These are phyloP conservation scores for Grosmannia serpens DNA, from an alignment of 2,329 filamentous ascomycete genomes.

Conservation along the genomic window DNA sequence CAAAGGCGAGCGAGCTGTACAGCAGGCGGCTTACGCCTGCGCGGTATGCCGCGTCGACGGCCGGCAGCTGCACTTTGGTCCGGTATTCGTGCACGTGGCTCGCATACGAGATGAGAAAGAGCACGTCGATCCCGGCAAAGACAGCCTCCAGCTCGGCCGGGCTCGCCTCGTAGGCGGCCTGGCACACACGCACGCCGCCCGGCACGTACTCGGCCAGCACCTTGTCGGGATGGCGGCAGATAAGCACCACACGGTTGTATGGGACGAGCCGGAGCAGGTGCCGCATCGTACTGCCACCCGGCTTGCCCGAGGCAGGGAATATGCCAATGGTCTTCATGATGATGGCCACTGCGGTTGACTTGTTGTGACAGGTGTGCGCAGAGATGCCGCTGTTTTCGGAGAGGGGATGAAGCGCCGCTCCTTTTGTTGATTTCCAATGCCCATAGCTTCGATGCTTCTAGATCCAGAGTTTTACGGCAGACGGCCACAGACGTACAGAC, in stretches of 20 bases:
- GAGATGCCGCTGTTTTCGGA: too few relatives aligned
- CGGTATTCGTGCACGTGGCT: slow-evolving; percentile 35
- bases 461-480: background rate
- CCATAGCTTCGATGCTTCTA: too few relatives aligned
- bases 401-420: too few relatives aligned
- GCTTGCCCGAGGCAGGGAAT: slow-evolving; percentile 40
- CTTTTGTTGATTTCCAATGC: too few relatives aligned
- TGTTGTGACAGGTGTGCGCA: background rate
- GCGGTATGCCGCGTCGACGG: slow-evolving; percentile 39
- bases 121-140: slow-evolving; percentile 35
- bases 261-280: slow-evolving; percentile 33
- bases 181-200: slow-evolving; percentile 35
- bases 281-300: slow-evolving; percentile 37
- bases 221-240: slow-evolving; percentile 32
- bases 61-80: slow-evolving; percentile 24
- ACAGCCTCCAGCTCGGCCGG: slow-evolving; percentile 30
- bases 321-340: slow-evolving; percentile 27
- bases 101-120: slow-evolving; percentile 45
- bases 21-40: slow-evolving; percentile 42
- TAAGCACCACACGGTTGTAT: slow-evolving; percentile 32
- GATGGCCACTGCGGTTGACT: background rate
- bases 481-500: background rate
- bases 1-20: slow-evolving; percentile 48
- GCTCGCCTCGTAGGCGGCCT: slow-evolving; percentile 37
- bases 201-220: slow-evolving; percentile 24